Conservation (phyloP, 2,329 filamentous ascomycete genomes). For the Sporothrix variecibatus region DNA sequence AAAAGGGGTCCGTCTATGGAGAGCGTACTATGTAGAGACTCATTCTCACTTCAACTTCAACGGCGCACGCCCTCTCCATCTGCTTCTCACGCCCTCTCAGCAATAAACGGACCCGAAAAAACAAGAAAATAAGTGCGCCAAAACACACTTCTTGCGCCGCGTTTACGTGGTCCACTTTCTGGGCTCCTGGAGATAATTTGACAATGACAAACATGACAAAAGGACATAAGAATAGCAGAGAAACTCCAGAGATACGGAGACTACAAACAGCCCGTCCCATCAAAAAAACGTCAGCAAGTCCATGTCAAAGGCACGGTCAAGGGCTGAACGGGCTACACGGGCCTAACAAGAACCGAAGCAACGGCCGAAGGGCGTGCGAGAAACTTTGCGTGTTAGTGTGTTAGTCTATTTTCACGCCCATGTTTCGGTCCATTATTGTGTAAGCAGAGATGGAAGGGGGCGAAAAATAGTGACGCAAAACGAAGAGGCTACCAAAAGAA, state of each 20-base stretch:
- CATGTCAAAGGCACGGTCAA: background rate
- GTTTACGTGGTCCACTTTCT: background rate
- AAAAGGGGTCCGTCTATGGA: background rate
- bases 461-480: background rate
- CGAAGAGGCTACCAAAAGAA: background rate
- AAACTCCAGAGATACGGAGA: background rate
- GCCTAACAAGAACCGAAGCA: slow-evolving; percentile 2
- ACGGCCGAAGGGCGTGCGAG: slow-evolving; percentile 1
- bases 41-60: background rate
- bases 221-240: background rate
- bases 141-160: background rate
- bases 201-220: slow-evolving; percentile 16
- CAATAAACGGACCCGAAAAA: background rate
- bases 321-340: background rate
- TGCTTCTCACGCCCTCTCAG: background rate
- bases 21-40: too few relatives aligned
- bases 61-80: background rate
- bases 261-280: background rate
- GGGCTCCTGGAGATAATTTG: background rate
- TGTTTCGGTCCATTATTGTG: slow-evolving; percentile 6
- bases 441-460: slow-evolving; percentile 4
- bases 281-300: slow-evolving; percentile 1
- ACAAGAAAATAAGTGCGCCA: background rate
- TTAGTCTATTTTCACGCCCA: slow-evolving; percentile 4
- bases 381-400: background rate